phyloP scores from a whole-genome alignment of 2,329 filamentous ascomycete species.

The Coniochaeta sp. region DNA sequence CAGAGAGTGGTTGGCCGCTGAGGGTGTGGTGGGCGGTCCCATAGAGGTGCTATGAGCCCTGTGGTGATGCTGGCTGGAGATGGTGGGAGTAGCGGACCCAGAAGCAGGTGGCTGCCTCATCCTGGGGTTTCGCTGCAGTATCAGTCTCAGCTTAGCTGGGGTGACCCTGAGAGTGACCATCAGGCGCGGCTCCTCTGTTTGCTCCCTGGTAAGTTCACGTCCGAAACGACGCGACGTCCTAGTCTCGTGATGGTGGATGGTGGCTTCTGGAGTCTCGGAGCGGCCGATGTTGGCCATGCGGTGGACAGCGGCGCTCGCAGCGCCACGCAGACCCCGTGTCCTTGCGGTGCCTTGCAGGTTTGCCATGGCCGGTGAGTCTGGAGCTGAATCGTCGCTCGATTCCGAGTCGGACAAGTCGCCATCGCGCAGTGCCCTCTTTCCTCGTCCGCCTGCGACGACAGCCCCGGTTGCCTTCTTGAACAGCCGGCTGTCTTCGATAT shows the following conservation, averaged over 20 bases:
- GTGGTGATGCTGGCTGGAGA: conserved; percentile 34
- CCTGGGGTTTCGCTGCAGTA: conserved; percentile 44
- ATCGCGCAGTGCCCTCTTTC: conserved; percentile 38
- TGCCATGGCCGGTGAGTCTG: conserved; percentile 77
- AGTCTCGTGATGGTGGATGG: conserved; percentile 63
- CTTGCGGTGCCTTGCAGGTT: conserved; percentile 72
- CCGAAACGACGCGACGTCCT: conserved; percentile 56
- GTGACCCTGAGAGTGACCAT: conserved; percentile 70
- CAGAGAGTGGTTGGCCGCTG: conserved; percentile 20
- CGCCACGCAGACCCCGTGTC: conserved; percentile 82
- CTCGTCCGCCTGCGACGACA: conserved; percentile 49
- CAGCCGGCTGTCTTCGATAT: conserved; percentile 76
- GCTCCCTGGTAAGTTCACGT: conserved; percentile 63
- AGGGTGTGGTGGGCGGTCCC: conserved; percentile 43
- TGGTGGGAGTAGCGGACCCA: conserved; percentile 31
- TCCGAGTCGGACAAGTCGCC: conserved; percentile 82
- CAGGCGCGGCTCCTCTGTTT: conserved; percentile 66
- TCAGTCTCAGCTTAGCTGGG: conserved; percentile 59
- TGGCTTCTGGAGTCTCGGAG: conserved; percentile 82
- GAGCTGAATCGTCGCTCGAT: conserved; percentile 80
- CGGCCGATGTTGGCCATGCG: conserved; percentile 77
- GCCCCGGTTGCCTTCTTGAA: conserved; percentile 68
- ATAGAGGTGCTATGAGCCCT: conserved; percentile 45
- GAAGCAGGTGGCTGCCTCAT: conserved; percentile 32
- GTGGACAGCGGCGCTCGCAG: conserved; percentile 78